Evolutionary conservation across 805 yeast species (phyloP).

Genomic region (Lipomyces sp.): DNA sequence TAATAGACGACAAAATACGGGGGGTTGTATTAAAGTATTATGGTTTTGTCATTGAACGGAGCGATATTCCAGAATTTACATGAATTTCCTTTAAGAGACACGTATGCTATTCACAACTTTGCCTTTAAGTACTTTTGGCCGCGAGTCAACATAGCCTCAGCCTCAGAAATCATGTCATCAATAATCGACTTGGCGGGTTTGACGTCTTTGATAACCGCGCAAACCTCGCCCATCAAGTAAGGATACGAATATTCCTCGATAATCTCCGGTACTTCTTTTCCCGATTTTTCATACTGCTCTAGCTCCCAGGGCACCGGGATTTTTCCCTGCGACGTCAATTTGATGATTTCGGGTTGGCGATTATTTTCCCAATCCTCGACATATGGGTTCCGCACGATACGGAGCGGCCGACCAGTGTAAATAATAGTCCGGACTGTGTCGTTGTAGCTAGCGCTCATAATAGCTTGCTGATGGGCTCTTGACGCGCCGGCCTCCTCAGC

Average conservation of each 20-base stretch:
- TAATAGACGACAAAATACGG: no score
- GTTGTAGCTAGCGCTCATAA: constrained; percentile 35
- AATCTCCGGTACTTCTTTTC: constrained; percentile 35
- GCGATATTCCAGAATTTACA: neutral
- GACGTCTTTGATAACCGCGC: constrained; percentile 37
- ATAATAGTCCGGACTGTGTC: constrained; percentile 40
- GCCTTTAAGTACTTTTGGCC: constrained; percentile 20
- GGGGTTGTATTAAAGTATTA: no score
- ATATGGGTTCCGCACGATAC: constrained; percentile 38
- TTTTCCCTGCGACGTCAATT: constrained; percentile 36
- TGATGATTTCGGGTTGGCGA: constrained; percentile 38
- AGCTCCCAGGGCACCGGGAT: constrained; percentile 39
- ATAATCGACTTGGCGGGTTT: constrained; percentile 40
- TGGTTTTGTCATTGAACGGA: no score
- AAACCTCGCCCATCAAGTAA: constrained; percentile 42
- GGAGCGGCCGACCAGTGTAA: constrained; percentile 41
- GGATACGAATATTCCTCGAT: constrained; percentile 36
- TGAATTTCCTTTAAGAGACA: neutral
- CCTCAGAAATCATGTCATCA: constrained; percentile 40
- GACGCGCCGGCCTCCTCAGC: constrained; percentile 43
- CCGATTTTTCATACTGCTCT: constrained; percentile 36
- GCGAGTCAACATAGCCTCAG: constrained; percentile 26
- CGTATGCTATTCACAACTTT: constrained; percentile 15
- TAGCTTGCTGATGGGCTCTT: constrained; percentile 38
- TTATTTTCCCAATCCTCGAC: constrained; percentile 40